Evolutionary conservation across 345 rosid species (phyloP).

Genomic region (Populus ilicifolia): DNA sequence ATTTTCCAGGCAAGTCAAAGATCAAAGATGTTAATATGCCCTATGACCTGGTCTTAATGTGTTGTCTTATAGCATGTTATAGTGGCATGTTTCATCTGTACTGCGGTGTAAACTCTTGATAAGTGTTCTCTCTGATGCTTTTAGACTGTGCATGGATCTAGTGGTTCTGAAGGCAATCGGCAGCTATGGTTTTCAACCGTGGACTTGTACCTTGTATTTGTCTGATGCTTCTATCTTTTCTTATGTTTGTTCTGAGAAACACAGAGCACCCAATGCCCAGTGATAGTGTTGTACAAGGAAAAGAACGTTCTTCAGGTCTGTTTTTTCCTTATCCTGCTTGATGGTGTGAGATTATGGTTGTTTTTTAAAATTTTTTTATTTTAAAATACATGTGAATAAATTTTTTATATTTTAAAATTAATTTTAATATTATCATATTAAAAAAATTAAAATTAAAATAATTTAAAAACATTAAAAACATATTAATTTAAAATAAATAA

Average conservation of each 20-base stretch:
- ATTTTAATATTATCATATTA: too few relatives aligned
- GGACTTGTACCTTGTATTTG: neutral
- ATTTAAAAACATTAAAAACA: too few relatives aligned
- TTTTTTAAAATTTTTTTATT: too few relatives aligned
- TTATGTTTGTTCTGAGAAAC: neutral
- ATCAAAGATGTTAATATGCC: neutral
- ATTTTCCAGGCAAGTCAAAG: neutral
- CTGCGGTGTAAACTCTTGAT: neutral
- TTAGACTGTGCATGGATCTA: neutral
- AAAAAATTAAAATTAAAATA: too few relatives aligned
- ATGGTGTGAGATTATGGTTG: too few relatives aligned
- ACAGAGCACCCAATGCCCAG: neutral
- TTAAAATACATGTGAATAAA: too few relatives aligned
- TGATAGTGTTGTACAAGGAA: too few relatives aligned
- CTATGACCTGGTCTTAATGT: neutral
- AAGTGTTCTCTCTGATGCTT: neutral
- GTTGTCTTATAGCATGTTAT: neutral
- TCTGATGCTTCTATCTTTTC: neutral
- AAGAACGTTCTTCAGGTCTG: too few relatives aligned
- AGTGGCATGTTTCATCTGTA: neutral
- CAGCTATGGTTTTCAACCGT: neutral
- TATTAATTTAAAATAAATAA: too few relatives aligned
- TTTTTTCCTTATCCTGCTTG: too few relatives aligned
- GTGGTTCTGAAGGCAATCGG: neutral
- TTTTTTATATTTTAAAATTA: too few relatives aligned